A percentile compares a stretch with the other conserved stretches of the same genome.
Conservation (phyloP, 305 asterid genomes). For the Fraxinus dipetala region DNA sequence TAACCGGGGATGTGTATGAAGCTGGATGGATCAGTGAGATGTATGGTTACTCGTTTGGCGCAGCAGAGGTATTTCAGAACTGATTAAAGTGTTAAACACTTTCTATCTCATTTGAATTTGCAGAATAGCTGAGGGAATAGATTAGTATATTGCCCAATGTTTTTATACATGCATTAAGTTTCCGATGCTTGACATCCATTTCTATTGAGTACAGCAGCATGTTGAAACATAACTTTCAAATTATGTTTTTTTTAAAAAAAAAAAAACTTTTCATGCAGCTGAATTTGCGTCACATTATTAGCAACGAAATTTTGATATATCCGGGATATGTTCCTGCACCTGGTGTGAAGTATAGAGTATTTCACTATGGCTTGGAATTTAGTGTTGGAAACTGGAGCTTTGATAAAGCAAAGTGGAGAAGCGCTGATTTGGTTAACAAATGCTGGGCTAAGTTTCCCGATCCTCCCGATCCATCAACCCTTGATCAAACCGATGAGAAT, state of each 20-base stretch:
- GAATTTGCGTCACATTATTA: slow-evolving; percentile 57
- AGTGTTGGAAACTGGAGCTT: slow-evolving; percentile 82
- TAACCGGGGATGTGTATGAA: slow-evolving; percentile 88
- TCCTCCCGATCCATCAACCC: slow-evolving; percentile 69
- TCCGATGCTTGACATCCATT: background rate
- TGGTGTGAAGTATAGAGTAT: slow-evolving; percentile 72
- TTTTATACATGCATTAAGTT: background rate
- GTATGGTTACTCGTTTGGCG: slow-evolving; percentile 98
- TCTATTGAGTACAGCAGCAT: background rate
- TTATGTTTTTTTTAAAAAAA: too few relatives aligned
- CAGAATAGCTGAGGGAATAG: background rate
- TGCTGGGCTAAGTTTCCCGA: slow-evolving; percentile 86
- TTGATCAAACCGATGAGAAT: slow-evolving; percentile 50
- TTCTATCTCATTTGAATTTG: background rate
- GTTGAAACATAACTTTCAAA: background rate
- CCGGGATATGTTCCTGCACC: slow-evolving; percentile 75
- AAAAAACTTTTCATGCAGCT: too few relatives aligned
- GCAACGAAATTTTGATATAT: slow-evolving; percentile 72
- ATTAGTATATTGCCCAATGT: background rate
- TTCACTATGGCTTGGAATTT: slow-evolving; percentile 88
- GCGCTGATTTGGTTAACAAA: slow-evolving; percentile 55
- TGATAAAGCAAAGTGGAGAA: slow-evolving; percentile 90
- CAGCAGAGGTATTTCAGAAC: slow-evolving; percentile 68
- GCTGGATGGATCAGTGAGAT: slow-evolving; percentile 98
- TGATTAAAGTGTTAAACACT: background rate